Base-by-base conservation (phyloP, 768 basidiomycete genomes). In the Coprinopsis marcescibilis region DNA sequence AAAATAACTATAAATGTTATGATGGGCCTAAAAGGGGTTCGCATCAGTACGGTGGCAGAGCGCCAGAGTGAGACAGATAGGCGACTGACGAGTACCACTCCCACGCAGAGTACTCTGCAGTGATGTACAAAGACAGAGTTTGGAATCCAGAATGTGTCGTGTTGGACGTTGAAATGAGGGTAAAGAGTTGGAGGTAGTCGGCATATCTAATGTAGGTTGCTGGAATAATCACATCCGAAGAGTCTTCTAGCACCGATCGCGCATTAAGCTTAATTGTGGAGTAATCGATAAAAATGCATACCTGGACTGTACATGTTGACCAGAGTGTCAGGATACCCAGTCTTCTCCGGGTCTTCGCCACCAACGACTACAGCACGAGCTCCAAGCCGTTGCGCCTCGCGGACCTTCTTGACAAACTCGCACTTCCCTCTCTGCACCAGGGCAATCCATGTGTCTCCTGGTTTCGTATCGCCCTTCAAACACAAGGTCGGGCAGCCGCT, bases 301-400 rank as follows among this genome's bases (percentile, higher is more conserved):
- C 93, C 86, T 65, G 87, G 88, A 62, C 85, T 89, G 66, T 88
- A 96, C 89, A 96, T 94, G 56, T 87, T 91, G 43, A 93, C 76
- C 51, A 96, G 71, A 21, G 78, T 73, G 58, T 92, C 84, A 27
- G 91, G 78, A 52, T 76, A 75, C 5, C 81, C 88, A 27, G 72
- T 76, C 48, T 73, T 58, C 15, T 74, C 77, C 15, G 83, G 82
- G 55, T 83, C 71, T 53, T 83, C 75, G 27, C 94, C 94, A 29
- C 94, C 95, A 6, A 98, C 89, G n/a, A 98, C 82, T 37, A 96
- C 83, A 3, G 84, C 95, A 55, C 71, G 78, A 4, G 94, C 93
- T 8, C 93, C 93, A 17, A 89, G 68, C 35, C 72, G 61, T 58
- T 81, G 76, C 5, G 83, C 85, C 55, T 81, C 79, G 39, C 84